Base-by-base conservation (phyloP, 768 basidiomycete genomes). In the Hortiboletus flavorubellus region DNA sequence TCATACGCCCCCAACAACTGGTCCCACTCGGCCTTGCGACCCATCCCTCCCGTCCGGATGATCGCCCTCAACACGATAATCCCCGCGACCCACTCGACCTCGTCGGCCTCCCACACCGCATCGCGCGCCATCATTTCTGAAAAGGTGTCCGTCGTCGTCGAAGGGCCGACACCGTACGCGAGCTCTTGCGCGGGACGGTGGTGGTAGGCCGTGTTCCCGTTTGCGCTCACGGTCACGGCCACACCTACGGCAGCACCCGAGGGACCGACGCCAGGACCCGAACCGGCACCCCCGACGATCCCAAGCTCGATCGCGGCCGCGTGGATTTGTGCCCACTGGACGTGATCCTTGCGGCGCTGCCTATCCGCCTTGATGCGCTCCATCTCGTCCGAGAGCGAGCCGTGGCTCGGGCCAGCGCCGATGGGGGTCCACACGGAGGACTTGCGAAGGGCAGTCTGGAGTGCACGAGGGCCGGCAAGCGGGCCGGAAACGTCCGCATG, bases 81-180 rank as follows among this genome's bases (percentile, higher is more conserved):
- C 4, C 85, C 85, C 18, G 83, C 82, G 16, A 84, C 83, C 84
- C 83, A 86, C 64, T 85, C 84, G 31, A 85, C 84, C 62, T 85
- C 84, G 52, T 85, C 83, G 0, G 74, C 54, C 64, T 85, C 84
- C 84, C 84, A 86, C 15, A 85, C 82, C 16, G 81, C 79, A 60
- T 85, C 84, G n/a, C 82, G 72, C 5, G 78, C 84, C 64, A 84
- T 77, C 78, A 80, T 78, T 64, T 83, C 81, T 1, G 80, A 81
- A 61, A 83, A 80, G 72, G 53, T 78, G 70, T 26, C 76, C 18
- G 11, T 9, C 2, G 23, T 15, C 18, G 50, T 16, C 26, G 49
- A 37, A 15, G 31, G 16, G 1, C 54, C 35, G 3, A 61, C 76
- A 29, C 72, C 70, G 50, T 80, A 82, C 18, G 73, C 75, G 35